Evolutionary conservation across 2,329 filamentous ascomycete genomes (phyloP), one percentile per base, ranked within the genome.

Genomic region (Davidsoniella australis): DNA sequence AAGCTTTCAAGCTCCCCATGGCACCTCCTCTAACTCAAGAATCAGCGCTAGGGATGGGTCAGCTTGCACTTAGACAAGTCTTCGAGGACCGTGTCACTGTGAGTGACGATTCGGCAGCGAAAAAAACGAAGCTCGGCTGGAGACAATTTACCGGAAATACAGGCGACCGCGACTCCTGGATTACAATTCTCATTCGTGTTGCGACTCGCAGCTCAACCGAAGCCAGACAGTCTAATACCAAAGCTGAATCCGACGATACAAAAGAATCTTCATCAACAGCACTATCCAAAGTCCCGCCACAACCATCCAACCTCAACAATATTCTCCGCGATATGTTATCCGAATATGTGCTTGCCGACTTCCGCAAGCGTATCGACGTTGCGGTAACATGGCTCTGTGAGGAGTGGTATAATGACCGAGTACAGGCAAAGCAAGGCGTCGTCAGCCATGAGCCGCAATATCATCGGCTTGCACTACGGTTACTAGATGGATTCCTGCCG

Each of bases 351-450:
- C 75, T 96, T 54, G 86, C 93, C 55, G 89, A 96, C 61, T 98
- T 94, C 66, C 79, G 89, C 49, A 80, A 75, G 54, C 80, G 91
- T 41, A 88, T 96, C 54, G 88, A 93, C 56, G 76, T 91, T 18
- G 89, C 87, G 1, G 86, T 96, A 47, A 80, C 82, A 6, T 98
- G 91, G 91, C 72, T 98, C 14, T 94, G 82, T 57, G 91, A 98
- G 63, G 91, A 98, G 65, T 98, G 91, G 89, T 96, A 94, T 64
- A 93, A 88, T 58, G 89, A 96, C 62, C 78, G 64, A 62, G 65
- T 67, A 55, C 66, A 62, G 53, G 66, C 59, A 51, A 40, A 40
- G 33, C 7, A 18, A 23, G 43, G 38, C 26, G 17, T 45, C 10
- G 33, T 42, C 42, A 26, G 41, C 16, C 43, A 38, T 29, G 73